These are phyloP conservation scores for Erodium maritimum DNA, from an alignment of 345 rosid species.

Conservation along the genomic window DNA sequence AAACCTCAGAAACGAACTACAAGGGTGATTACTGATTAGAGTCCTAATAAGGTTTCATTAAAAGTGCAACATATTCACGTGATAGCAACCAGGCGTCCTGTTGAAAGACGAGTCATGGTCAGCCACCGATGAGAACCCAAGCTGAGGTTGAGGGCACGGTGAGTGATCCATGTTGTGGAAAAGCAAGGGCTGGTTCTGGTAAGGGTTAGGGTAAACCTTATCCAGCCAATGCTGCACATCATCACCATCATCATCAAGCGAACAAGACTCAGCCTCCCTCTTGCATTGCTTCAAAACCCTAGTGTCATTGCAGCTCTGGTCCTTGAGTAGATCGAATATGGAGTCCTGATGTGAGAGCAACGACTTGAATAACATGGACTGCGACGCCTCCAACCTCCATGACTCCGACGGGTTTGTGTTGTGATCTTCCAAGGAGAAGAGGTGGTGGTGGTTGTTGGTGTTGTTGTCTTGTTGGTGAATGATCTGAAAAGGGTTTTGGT, in stretches of 20 bases:
- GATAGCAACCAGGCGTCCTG: constrained; percentile 26
- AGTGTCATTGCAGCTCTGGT: constrained; percentile 13
- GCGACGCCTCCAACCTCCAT: too few species aligned
- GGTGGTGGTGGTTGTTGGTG: constrained; percentile 13
- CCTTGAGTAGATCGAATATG: constrained; percentile 16
- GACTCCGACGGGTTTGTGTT: constrained; percentile 11
- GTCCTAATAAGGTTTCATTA: constrained; percentile 18
- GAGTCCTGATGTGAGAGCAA: constrained; percentile 32
- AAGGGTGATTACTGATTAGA: too few species aligned
- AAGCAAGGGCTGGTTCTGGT: constrained; percentile 32
- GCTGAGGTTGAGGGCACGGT: constrained; percentile 5
- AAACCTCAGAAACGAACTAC: too few species aligned
- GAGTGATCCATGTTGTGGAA: constrained; percentile 27
- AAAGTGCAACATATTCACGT: constrained; percentile 21
- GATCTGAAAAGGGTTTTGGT: constrained; percentile 16
- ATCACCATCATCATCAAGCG: constrained; percentile 28
- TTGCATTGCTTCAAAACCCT: constrained; percentile 36
- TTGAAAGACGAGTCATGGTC: too few species aligned
- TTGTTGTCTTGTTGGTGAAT: constrained; percentile 25
- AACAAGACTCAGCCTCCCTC: constrained; percentile 38
- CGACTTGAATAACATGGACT: constrained; percentile 39
- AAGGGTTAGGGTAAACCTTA: constrained; percentile 21
- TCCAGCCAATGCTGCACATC: constrained; percentile 20
- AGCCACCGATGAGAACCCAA: constrained; percentile 8
- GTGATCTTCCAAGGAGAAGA: constrained; percentile 4